phyloP scores from a whole-genome alignment of 2,329 filamentous ascomycete species.

The Fusarium pininemorale region DNA sequence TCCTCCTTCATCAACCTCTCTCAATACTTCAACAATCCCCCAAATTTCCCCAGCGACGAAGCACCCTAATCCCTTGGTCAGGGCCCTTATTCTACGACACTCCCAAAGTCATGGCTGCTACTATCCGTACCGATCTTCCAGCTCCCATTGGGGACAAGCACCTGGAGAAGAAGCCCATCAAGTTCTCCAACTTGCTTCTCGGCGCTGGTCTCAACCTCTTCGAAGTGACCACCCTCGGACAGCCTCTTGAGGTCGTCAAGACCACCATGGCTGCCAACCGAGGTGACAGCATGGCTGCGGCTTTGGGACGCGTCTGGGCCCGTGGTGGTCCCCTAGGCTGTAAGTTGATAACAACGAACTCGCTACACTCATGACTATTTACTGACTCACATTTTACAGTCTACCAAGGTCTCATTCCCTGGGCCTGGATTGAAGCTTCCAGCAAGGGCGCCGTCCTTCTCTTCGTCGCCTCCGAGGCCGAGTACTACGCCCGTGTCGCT shows the following conservation, averaged over 20 bases:
- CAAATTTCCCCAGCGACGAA: conserved; percentile 72
- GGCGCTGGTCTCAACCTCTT: conserved; percentile 96
- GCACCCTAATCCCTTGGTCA: conserved; percentile 97
- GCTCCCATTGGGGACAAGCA: conserved; percentile 58
- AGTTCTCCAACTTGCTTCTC: conserved; percentile 98
- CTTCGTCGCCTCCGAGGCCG: conserved; percentile 98
- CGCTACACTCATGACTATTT: not conserved
- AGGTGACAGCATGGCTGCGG: conserved; percentile 82
- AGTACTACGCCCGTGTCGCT: conserved; percentile 86
- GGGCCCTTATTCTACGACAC: conserved; percentile 71
- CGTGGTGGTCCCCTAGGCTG: conserved; percentile 94
- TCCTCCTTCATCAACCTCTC: conserved; percentile 27
- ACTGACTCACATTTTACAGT: conserved; percentile 65
- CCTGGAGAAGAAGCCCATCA: conserved; percentile 99
- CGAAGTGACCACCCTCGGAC: conserved; percentile 74
- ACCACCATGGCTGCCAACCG: conserved; percentile 99
- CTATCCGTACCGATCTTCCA: conserved; percentile 63
- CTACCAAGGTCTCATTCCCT: conserved; percentile 99
- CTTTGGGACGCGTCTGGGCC: conserved; percentile 88
- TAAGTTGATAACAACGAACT: conserved; percentile 63
- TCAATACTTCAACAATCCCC: conserved; percentile 16
- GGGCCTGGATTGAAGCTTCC: conserved; percentile 99
- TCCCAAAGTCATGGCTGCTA: conserved; percentile 71
- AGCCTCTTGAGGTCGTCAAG: conserved; percentile 98
- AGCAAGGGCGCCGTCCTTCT: conserved; percentile 99